Evolutionary conservation across 768 basidiomycete species (phyloP).

Genomic region (Mycena haematopus): DNA sequence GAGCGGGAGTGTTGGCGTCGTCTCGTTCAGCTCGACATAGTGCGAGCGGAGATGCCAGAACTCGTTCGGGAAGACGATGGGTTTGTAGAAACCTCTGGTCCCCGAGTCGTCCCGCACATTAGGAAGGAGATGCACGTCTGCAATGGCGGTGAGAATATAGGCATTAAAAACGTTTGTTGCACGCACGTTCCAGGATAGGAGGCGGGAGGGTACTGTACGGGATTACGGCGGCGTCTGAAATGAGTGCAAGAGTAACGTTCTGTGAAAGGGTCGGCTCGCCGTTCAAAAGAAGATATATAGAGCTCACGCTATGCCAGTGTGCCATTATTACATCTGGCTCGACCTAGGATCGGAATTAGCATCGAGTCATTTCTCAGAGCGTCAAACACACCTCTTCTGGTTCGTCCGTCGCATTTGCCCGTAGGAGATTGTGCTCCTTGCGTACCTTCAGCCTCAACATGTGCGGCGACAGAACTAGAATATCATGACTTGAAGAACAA

Average conservation of each 20-base stretch:
- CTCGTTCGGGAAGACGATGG: constrained; percentile 91
- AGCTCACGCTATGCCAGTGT: constrained; percentile 80
- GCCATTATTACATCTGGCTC: constrained; percentile 67
- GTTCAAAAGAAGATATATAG: neutral
- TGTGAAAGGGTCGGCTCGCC: constrained; percentile 37
- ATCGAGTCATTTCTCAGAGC: constrained; percentile 8
- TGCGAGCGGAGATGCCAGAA: constrained; percentile 92
- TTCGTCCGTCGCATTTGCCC: constrained; percentile 46
- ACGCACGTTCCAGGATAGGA: constrained; percentile 68
- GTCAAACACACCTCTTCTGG: constrained; percentile 54
- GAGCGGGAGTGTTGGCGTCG: constrained; percentile 79
- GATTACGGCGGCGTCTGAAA: constrained; percentile 71
- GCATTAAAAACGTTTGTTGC: neutral
- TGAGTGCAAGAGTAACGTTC: constrained; percentile 88
- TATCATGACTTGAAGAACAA: constrained; percentile 2
- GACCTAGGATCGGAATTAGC: constrained; percentile 20
- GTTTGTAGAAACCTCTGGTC: constrained; percentile 77
- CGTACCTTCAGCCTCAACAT: constrained; percentile 71
- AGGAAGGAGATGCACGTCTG: constrained; percentile 71
- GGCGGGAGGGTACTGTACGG: constrained; percentile 62
- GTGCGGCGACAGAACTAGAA: constrained; percentile 85
- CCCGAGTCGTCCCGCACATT: constrained; percentile 68
- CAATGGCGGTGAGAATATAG: constrained; percentile 20
- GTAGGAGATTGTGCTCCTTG: constrained; percentile 84
- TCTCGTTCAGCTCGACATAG: constrained; percentile 84